Percentiles rank a stretch among this genome's conserved stretches.
These are phyloP conservation scores for Globisporangium sylvaticum DNA, from an alignment of 352 stramenopile species.

Conservation along the genomic window DNA sequence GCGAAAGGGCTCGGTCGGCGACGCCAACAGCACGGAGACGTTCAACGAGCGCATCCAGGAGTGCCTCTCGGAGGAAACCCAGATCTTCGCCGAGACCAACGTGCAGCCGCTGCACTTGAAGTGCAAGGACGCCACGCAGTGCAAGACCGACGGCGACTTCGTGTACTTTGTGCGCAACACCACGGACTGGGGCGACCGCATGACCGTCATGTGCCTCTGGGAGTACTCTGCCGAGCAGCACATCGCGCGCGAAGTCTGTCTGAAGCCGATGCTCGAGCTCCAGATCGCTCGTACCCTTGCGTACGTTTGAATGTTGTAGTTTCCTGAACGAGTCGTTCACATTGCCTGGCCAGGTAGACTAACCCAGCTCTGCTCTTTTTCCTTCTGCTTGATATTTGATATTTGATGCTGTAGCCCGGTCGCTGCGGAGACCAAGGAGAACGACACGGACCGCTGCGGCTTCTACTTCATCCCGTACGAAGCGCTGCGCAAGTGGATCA, in stretches of 20 bases:
- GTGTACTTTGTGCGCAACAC: slow-evolving; percentile 81
- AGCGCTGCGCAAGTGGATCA: slow-evolving; percentile 66
- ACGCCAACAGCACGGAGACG: slow-evolving; percentile 25
- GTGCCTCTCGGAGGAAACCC: slow-evolving; percentile 60
- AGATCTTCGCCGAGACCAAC: slow-evolving; percentile 69
- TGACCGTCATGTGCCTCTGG: slow-evolving; percentile 83
- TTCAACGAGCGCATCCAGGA: slow-evolving; percentile 56
- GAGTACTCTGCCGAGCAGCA: slow-evolving; percentile 57
- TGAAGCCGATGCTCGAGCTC: slow-evolving; percentile 75
- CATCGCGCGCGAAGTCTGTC: slow-evolving; percentile 50
- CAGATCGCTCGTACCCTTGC: slow-evolving; percentile 56
- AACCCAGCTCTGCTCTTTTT: not conserved
- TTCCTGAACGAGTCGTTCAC: not conserved
- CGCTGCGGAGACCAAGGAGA: slow-evolving; percentile 56
- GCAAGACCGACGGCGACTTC: slow-evolving; percentile 53
- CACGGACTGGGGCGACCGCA: slow-evolving; percentile 81
- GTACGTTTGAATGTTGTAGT: slow-evolving; percentile 13
- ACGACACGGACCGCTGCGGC: slow-evolving; percentile 70
- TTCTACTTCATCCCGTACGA: slow-evolving; percentile 87
- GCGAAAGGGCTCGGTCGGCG: slow-evolving; percentile 4
- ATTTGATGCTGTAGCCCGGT: slow-evolving; percentile 24
- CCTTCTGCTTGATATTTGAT: not conserved
- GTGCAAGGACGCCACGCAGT: slow-evolving; percentile 58
- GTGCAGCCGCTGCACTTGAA: slow-evolving; percentile 68
- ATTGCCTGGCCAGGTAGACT: not conserved